These are phyloP conservation scores for Coemansia aciculifera DNA, from an alignment of 192 early-diverging fungal species.

Conservation along the genomic window DNA sequence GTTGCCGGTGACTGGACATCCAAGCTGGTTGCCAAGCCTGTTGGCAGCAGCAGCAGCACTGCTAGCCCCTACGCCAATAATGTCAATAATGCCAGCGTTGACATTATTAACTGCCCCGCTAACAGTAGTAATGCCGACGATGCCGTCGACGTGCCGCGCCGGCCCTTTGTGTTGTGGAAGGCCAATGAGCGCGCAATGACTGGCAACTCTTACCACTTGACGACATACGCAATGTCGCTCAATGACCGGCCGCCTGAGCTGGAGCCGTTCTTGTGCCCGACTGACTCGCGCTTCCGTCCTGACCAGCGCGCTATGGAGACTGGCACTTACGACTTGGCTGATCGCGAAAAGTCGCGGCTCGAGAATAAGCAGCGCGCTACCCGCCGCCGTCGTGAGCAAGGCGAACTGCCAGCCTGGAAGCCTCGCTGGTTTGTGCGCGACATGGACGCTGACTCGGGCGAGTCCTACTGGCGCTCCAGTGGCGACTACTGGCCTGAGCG, in stretches of 20 bases:
- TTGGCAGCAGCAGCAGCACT: slow-evolving; percentile 1
- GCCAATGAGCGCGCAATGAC: slow-evolving; percentile 54
- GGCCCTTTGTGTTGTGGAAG: slow-evolving; percentile 67
- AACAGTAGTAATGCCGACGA: slow-evolving; percentile 20
- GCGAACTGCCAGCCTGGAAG: slow-evolving; percentile 57
- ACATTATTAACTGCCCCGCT: slow-evolving; percentile 21
- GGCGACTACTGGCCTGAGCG: slow-evolving; percentile 72
- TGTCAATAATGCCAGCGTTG: slow-evolving; percentile 2
- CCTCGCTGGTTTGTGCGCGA: slow-evolving; percentile 81
- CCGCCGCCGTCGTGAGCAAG: slow-evolving; percentile 61
- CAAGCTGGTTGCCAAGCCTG: slow-evolving; percentile 59
- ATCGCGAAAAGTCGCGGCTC: slow-evolving; percentile 67
- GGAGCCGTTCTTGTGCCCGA: slow-evolving; percentile 65
- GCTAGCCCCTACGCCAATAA: not conserved
- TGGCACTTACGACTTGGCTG: slow-evolving; percentile 77
- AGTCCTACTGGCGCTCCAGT: slow-evolving; percentile 65
- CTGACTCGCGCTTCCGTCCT: slow-evolving; percentile 81
- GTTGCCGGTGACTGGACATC: slow-evolving; percentile 71
- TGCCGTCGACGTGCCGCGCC: slow-evolving; percentile 38
- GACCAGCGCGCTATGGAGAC: slow-evolving; percentile 87
- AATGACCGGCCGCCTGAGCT: slow-evolving; percentile 68
- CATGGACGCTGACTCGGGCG: slow-evolving; percentile 68
- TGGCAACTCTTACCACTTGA: slow-evolving; percentile 71
- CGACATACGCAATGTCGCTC: slow-evolving; percentile 72
- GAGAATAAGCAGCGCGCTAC: slow-evolving; percentile 76